A percentile compares a stretch with the other conserved stretches of the same genome.
These are phyloP conservation scores for Solanum sparsipilum DNA, from an alignment of 257 asterid genomes.

Conservation along the genomic window DNA sequence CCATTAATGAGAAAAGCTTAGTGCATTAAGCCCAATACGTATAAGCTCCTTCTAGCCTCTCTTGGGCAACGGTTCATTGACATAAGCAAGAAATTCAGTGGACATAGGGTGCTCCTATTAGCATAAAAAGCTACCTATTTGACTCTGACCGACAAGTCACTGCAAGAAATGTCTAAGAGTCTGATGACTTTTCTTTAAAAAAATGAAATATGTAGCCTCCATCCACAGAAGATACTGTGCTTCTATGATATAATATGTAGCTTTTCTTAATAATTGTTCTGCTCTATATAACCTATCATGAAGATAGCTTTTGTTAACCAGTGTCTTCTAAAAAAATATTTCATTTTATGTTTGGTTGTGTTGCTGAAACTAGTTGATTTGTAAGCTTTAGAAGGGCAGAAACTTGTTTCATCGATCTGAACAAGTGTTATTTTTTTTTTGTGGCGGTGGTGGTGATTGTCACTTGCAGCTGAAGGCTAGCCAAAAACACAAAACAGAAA, in stretches of 20 bases:
- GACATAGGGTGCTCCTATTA: neutral
- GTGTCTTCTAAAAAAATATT: neutral
- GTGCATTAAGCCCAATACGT: neutral
- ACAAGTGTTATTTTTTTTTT: neutral
- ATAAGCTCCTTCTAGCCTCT: neutral
- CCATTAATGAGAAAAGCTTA: neutral
- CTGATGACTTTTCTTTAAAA: neutral
- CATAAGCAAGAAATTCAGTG: neutral
- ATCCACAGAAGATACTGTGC: neutral
- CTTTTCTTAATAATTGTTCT: neutral
- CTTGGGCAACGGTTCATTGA: neutral
- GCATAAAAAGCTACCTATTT: neutral
- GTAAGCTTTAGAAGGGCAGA: neutral
- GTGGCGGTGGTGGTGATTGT: fast-evolving
- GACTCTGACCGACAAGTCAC: neutral
- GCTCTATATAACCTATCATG: neutral
- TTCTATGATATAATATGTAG: neutral
- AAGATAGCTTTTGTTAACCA: neutral
- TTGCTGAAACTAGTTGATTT: neutral
- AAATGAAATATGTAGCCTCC: neutral
- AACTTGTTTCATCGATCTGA: neutral
- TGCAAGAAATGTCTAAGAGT: neutral
- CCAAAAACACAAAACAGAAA: neutral
- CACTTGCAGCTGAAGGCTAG: neutral
- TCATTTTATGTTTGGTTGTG: neutral